These are phyloP conservation scores for Hirsutella thompsonii DNA, from an alignment of 2,329 filamentous ascomycete species.

Conservation along the genomic window DNA sequence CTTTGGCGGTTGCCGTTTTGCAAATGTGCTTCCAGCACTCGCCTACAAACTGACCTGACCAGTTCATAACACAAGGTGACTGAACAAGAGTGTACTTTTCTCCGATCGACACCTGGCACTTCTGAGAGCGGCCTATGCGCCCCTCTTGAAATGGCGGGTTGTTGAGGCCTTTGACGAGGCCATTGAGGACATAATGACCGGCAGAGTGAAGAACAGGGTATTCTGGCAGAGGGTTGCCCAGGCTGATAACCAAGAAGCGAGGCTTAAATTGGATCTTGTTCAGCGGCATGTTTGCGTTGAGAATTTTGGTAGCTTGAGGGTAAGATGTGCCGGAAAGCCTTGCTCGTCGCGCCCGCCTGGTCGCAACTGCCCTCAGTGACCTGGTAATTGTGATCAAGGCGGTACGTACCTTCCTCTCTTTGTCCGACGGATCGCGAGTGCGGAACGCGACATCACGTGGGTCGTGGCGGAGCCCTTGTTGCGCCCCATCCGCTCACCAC, in stretches of 20 bases:
- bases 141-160: conserved; percentile 36
- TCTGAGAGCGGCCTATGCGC: conserved; percentile 33
- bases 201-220: conserved; percentile 74
- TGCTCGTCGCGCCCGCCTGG: no score
- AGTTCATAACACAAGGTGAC: conserved; percentile 72
- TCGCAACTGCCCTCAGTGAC: no score
- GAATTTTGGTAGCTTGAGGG: conserved; percentile 20
- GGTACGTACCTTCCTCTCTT: not conserved
- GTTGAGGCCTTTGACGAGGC: conserved; percentile 32
- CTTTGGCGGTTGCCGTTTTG: conserved; percentile 17
- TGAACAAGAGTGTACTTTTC: conserved; percentile 56
- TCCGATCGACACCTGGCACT: conserved; percentile 34
- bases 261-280: no score
- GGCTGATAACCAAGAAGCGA: conserved; percentile 66
- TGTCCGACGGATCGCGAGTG: not conserved
- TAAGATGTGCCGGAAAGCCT: no score
- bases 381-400: no score
- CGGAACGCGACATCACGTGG: conserved; percentile 2
- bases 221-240: conserved; percentile 74
- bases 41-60: conserved; percentile 59
- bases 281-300: no score
- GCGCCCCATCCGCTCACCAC: conserved; percentile 7
- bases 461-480: conserved; percentile 2
- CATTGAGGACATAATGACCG: conserved; percentile 64
- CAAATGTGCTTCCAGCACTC: conserved; percentile 50